These are phyloP conservation scores for Camptophora hylomeconis DNA, from an alignment of 2,329 filamentous ascomycete species.

Conservation along the genomic window DNA sequence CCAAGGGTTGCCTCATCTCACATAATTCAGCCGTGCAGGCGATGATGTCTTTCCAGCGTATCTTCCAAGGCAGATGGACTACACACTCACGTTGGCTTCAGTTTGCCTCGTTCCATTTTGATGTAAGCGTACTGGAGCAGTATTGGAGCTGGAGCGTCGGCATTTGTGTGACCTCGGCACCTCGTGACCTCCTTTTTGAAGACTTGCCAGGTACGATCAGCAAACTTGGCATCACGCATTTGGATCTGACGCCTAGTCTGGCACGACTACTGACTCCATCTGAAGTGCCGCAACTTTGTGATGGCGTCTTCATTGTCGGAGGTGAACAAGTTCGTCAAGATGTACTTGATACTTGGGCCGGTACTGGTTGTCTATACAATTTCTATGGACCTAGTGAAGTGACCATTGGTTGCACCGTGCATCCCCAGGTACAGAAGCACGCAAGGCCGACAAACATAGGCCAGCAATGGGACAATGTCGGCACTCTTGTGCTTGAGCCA, in stretches of 20 bases:
- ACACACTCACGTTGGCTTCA: constrained; percentile 68
- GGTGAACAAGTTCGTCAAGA: constrained; percentile 82
- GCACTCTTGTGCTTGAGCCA: constrained; percentile 62
- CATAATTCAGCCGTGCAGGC: constrained; percentile 83
- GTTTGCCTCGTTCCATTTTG: constrained; percentile 89
- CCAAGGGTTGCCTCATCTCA: constrained; percentile 78
- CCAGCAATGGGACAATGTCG: constrained; percentile 74
- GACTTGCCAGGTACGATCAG: constrained; percentile 64
- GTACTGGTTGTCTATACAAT: constrained; percentile 72
- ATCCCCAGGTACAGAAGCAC: constrained; percentile 61
- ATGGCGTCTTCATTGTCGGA: constrained; percentile 84
- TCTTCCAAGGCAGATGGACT: constrained; percentile 67
- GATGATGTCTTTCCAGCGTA: constrained; percentile 69
- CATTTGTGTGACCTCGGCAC: constrained; percentile 69
- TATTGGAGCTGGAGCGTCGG: constrained; percentile 94
- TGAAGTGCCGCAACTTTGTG: constrained; percentile 65
- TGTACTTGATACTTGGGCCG: constrained; percentile 75
- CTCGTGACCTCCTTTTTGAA: constrained; percentile 72
- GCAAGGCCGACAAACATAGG: constrained; percentile 84
- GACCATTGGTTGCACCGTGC: constrained; percentile 87
- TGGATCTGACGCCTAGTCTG: constrained; percentile 81
- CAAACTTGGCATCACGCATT: constrained; percentile 66
- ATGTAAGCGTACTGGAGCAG: constrained; percentile 84
- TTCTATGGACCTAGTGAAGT: constrained; percentile 87
- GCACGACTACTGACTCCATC: constrained; percentile 66